Evolutionary conservation across 176 grass and related monocot species (phyloP), one percentile per base, ranked within the genome.

Genomic region (Bolboschoenus planiculmis): DNA sequence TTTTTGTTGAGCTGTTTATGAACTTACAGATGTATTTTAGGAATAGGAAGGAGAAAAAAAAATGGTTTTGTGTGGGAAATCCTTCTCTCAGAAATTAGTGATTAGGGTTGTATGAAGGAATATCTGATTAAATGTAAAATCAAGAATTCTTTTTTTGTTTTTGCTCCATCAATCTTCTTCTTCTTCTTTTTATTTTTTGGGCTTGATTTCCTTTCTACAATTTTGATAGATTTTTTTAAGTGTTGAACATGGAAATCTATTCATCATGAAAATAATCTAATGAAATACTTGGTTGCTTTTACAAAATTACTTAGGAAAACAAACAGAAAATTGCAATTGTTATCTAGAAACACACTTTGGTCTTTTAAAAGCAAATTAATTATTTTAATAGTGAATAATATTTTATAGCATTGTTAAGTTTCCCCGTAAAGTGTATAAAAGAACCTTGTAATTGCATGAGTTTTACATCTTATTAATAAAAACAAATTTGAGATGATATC

Each of bases 1-100:
- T 73, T n/a, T n/a, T n/a, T 83, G 30, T 72, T 71, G 24, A 40
- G n/a, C 13, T 82, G 57, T 66, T 50, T 6, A 82, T 47, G 80
- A 82, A 65, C 26, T 60, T 60, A 2, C 16, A 63, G 48, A 11
- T 65, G 23, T 82, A 50, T 10, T 33, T 50, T 35, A 66, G 80
- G 60, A 60, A 39, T 50, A 33, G 4, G 20, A 42, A 20, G 27
- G 72, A 33, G 80, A 64, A 66, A 26, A 31, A 64, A 66, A 26
- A 31, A 30, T 63, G 56, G 39, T 51, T 46, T 81, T 82, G 56
- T 82, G 6, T 65, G 39, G 46, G 2, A 51, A 31, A 9, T 72
- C 20, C 35, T 78, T 57, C 56, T 80, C 20, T 39, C 27, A 27
- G n/a, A 80, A 80, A 24, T 80, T 81, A 56, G 27, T 46, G 48